Evolutionary conservation across 225 moss, liverwort and hornwort species (phyloP).

Genomic region (Pleurozium schreberi): DNA sequence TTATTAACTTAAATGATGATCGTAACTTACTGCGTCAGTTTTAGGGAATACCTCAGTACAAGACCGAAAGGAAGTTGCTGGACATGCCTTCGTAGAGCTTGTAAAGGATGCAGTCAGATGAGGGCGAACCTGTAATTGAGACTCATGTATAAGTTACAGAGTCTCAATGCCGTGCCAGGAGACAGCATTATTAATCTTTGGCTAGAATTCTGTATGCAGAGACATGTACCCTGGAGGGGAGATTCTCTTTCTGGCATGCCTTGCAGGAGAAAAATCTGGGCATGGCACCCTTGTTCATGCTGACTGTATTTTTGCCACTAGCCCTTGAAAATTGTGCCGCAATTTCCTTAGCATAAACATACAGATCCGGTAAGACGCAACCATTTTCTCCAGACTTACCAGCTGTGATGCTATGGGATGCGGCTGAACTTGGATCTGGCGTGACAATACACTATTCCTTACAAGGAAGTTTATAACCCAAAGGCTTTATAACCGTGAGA

Average conservation of each 20-base stretch:
- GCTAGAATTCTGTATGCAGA: conserved; percentile 39
- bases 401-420: conserved; percentile 14
- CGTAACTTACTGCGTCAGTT: not conserved
- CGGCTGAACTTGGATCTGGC: conserved; percentile 15
- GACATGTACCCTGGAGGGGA: conserved; percentile 26
- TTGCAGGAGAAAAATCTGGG: conserved; percentile 26
- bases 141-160: not conserved
- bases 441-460: not conserved
- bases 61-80: not conserved
- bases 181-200: conserved; percentile 26
- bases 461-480: not conserved
- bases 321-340: conserved; percentile 21
- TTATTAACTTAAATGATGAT: not conserved
- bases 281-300: not conserved
- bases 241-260: conserved; percentile 35
- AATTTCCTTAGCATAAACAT: conserved; percentile 21
- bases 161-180: conserved; percentile 10
- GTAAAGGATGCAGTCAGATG: not conserved
- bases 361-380: conserved; percentile 23
- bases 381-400: conserved; percentile 15
- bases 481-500: not conserved
- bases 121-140: conserved; percentile 4
- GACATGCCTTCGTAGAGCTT: conserved; percentile 1
- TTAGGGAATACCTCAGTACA: not conserved
- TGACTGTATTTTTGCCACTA: conserved; percentile 25